phyloP scores from a whole-genome alignment of 2,329 filamentous ascomycete species.

The Alternaria angustiovoidea region DNA sequence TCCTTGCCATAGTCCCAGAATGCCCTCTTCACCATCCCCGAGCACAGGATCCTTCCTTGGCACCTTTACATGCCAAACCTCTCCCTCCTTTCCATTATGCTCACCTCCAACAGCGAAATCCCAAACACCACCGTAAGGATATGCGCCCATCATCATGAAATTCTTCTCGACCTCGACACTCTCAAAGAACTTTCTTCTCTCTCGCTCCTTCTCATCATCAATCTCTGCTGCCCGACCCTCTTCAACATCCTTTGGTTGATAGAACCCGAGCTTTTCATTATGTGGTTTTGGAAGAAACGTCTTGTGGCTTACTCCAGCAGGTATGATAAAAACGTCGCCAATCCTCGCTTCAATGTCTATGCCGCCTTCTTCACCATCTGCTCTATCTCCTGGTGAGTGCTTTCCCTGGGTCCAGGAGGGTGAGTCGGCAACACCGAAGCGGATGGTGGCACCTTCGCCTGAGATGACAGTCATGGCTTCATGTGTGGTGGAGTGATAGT shows the following conservation, averaged over 20 bases:
- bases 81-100: conserved; percentile 52
- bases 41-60: conserved; percentile 60
- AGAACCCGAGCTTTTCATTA: conserved; percentile 48
- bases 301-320: conserved; percentile 65
- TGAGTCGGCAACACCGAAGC: conserved; percentile 64
- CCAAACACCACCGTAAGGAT: conserved; percentile 60
- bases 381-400: conserved; percentile 51
- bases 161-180: conserved; percentile 50
- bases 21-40: conserved; percentile 49
- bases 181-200: conserved; percentile 46
- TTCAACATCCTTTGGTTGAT: conserved; percentile 54
- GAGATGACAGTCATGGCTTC: conserved; percentile 67
- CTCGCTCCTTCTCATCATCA: conserved; percentile 40
- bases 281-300: conserved; percentile 56
- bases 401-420: conserved; percentile 9
- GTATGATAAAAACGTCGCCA: conserved; percentile 68
- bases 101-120: conserved; percentile 60
- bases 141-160: conserved; percentile 67
- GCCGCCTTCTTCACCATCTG: conserved; percentile 58
- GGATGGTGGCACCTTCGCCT: conserved; percentile 60
- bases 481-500: conserved; percentile 64
- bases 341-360: conserved; percentile 58
- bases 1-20: conserved; percentile 49
- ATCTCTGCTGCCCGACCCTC: conserved; percentile 25
- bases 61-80: conserved; percentile 57